These are phyloP conservation scores for Penium margaritaceum DNA, from an alignment of 139 green algal species.

Conservation along the genomic window DNA sequence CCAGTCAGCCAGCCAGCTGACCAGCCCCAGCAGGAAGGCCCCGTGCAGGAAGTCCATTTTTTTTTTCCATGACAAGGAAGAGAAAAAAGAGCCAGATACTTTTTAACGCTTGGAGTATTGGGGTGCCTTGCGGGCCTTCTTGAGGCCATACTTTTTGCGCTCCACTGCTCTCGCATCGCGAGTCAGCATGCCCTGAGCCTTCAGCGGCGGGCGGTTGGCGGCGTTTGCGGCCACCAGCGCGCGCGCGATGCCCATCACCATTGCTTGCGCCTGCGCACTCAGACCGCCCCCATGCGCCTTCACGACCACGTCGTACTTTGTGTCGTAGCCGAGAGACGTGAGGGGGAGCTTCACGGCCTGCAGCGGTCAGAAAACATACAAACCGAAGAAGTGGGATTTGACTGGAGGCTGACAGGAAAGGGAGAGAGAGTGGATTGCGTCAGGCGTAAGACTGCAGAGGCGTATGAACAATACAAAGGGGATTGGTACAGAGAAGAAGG, in stretches of 20 bases:
- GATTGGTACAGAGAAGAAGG: no score
- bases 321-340: constrained; percentile 24
- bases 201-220: constrained; percentile 33
- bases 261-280: constrained; percentile 28
- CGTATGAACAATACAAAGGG: no score
- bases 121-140: constrained; percentile 61
- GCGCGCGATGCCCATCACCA: constrained; percentile 28
- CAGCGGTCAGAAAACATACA: no score
- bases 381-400: no score
- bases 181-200: constrained; percentile 40
- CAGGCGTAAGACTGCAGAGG: no score
- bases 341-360: constrained; percentile 24
- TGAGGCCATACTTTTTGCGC: constrained; percentile 63
- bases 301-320: constrained; percentile 39
- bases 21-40: no score
- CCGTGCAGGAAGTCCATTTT: no score
- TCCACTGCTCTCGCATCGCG: constrained; percentile 52
- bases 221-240: constrained; percentile 29
- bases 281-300: constrained; percentile 33
- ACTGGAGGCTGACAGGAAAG: no score
- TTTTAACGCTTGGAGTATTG: constrained; percentile 63
- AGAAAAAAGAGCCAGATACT: no score
- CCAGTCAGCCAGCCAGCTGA: no score
- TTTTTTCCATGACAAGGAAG: no score
- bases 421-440: no score